Evolutionary conservation across 1,284 basidiomycete genomes (phyloP).

Genomic region (Mrakiaceae sp.): DNA sequence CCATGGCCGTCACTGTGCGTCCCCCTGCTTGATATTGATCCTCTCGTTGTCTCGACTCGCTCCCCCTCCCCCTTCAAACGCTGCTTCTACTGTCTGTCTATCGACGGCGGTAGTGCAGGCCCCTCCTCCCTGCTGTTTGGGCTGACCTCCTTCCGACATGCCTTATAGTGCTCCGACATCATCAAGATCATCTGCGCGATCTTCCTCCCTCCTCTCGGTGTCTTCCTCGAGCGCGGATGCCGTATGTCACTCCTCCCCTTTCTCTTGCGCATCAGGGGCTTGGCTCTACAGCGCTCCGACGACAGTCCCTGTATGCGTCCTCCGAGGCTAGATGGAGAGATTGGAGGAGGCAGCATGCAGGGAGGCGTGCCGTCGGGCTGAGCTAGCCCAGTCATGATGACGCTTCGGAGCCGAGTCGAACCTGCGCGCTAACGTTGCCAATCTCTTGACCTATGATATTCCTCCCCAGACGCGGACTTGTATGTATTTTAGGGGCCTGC

Average conservation of each 20-base stretch:
- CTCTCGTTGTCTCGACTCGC: neutral
- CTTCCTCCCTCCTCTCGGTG: slow-evolving; percentile 12
- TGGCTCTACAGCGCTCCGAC: no score
- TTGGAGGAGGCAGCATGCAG: no score
- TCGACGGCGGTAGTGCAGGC: no score
- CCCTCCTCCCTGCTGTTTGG: no score
- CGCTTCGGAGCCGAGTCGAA: neutral
- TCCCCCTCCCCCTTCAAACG: neutral
- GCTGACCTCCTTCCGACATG: no score
- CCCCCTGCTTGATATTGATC: neutral
- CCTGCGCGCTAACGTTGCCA: neutral
- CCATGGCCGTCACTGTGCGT: no score
- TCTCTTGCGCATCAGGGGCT: no score
- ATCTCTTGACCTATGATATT: neutral
- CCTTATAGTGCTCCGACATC: neutral
- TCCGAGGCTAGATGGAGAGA: no score
- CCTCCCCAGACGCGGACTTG: neutral
- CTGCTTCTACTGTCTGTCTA: neutral
- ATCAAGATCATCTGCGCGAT: slow-evolving; percentile 12
- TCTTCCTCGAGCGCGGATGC: slow-evolving; percentile 10
- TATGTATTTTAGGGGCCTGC: neutral
- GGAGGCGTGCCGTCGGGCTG: no score
- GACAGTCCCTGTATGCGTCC: no score
- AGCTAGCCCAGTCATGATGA: no score
- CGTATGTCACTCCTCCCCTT: no score